These are phyloP conservation scores for Macrophomina pseudophaseolina DNA, from an alignment of 2,329 filamentous ascomycete species.

Conservation along the genomic window DNA sequence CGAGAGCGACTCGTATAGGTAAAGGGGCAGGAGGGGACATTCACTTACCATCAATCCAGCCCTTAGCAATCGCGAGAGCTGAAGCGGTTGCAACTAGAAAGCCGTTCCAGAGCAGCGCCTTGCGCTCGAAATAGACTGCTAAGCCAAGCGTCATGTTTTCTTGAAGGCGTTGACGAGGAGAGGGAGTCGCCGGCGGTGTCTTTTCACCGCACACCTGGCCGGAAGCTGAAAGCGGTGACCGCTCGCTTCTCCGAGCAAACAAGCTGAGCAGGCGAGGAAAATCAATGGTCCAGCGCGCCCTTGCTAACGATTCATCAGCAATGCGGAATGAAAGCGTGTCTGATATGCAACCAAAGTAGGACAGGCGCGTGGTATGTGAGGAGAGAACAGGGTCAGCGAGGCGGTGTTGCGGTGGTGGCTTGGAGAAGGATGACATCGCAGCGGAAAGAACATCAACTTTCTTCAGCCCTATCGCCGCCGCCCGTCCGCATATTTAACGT, in stretches of 20 bases:
- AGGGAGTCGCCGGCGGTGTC: slow-evolving; percentile 2
- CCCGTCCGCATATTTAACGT: slow-evolving; percentile 3
- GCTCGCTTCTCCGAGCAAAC: background rate
- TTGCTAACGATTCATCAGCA: slow-evolving; percentile 3
- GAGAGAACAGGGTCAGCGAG: slow-evolving; percentile 8
- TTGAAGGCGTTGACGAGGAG: background rate
- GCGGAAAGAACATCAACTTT: slow-evolving; percentile 23
- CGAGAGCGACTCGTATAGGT: background rate
- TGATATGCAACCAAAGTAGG: slow-evolving; percentile 9
- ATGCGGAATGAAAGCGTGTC: slow-evolving; percentile 8
- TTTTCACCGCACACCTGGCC: slow-evolving; percentile 19
- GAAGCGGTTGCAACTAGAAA: background rate
- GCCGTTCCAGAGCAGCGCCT: slow-evolving; percentile 18
- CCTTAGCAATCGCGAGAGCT: background rate
- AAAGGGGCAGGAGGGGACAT: background rate
- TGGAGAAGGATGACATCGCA: slow-evolving; percentile 1
- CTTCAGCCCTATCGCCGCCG: slow-evolving; percentile 18
- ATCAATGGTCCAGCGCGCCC: background rate
- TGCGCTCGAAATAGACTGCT: slow-evolving; percentile 23
- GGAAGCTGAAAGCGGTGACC: slow-evolving; percentile 21
- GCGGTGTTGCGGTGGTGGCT: slow-evolving; percentile 14
- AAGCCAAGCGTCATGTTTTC: slow-evolving; percentile 16
- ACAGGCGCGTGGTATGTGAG: background rate
- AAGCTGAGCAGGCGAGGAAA: background rate
- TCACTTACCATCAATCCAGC: slow-evolving; percentile 21